These are phyloP conservation scores for Senna siamea DNA, from an alignment of 306 rosid genomes.

Conservation along the genomic window DNA sequence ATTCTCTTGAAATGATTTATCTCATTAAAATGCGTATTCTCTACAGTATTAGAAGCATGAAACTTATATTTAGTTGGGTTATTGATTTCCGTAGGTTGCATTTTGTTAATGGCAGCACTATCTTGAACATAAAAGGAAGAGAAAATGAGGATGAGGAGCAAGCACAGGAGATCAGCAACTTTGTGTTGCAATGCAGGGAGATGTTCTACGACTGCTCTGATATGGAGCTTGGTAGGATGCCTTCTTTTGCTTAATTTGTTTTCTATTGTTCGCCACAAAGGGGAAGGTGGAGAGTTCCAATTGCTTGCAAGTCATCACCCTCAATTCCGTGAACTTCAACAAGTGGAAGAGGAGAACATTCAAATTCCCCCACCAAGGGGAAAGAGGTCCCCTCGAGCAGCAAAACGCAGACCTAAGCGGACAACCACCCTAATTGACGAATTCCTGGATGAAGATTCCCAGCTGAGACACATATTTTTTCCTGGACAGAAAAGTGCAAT, in stretches of 20 bases:
- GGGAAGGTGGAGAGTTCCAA: constrained; percentile 43
- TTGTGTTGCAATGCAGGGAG: constrained; percentile 83
- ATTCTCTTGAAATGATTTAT: constrained; percentile 9
- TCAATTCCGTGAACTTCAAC: constrained; percentile 75
- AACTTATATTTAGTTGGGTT: constrained; percentile 48
- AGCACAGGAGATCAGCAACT: constrained; percentile 76
- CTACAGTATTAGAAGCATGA: constrained; percentile 28
- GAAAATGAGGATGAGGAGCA: constrained; percentile 91
- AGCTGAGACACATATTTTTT: constrained; percentile 74
- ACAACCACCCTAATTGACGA: constrained; percentile 82
- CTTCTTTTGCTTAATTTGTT: constrained; percentile 67
- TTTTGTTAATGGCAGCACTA: constrained; percentile 71
- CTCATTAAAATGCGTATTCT: not conserved
- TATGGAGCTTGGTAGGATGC: constrained; percentile 85
- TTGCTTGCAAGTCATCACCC: constrained; percentile 53
- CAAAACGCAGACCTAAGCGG: constrained; percentile 76
- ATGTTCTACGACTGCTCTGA: constrained; percentile 55
- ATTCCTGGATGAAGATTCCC: constrained; percentile 95
- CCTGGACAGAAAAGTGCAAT: constrained; percentile 66
- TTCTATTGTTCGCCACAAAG: constrained; percentile 49
- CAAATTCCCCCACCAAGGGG: constrained; percentile 91
- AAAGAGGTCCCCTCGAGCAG: constrained; percentile 93
- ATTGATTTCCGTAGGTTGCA: constrained; percentile 66
- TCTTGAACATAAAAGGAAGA: constrained; percentile 69
- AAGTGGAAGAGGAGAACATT: constrained; percentile 78